Base-by-base conservation (phyloP, 2,329 filamentous ascomycete species). In the Microdochium nivale region DNA sequence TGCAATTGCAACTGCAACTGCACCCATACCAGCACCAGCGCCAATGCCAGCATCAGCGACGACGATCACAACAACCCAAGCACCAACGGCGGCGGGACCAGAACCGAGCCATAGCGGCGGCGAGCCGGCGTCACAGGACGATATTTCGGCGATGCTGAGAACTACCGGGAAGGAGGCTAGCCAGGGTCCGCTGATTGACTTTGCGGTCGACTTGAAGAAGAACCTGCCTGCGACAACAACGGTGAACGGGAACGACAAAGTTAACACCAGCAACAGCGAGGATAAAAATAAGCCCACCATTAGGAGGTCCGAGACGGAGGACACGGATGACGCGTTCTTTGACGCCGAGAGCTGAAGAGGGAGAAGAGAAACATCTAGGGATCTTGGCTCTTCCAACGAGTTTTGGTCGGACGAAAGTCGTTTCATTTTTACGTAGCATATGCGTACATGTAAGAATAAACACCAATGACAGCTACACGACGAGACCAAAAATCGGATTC, bases 121-220 rank as follows among this genome's bases (percentile, higher is more conserved):
- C 43, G 52, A 70, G 55, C 53, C 61, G 62, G n/a, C 48, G 27
- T 30, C 27, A 5, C 27, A 55, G 21, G 70, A 76, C n/a, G n/a
- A n/a, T 49, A 74, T 79, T 33, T 60, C 73, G 33, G 52, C 56
- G 10, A 60, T 79, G 64, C 66, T 81, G 19, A 60, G 67, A 27
- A 64, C 71, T 9, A 81, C 78, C 4, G 75, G 77, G 13, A 71
- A 70, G 52, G 70, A 67, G 19, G 67, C 70, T 1, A 55, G 60
- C 4, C 65, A 73, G 1, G 77, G 78, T 0, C 75, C 78, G 1
- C 64, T 82, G 48, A 70, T 83, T 32, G 77, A 84, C 61, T 83
- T 84, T 53, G 68, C 75, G 16, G 60, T 73, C 11, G 80, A 83
- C 52, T 44, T 83, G 62, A 76, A 76, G 62, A 76, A 74, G 52